Evolutionary conservation across 192 early-diverging fungal genomes (phyloP).

Genomic region (Coemansia sp.): DNA sequence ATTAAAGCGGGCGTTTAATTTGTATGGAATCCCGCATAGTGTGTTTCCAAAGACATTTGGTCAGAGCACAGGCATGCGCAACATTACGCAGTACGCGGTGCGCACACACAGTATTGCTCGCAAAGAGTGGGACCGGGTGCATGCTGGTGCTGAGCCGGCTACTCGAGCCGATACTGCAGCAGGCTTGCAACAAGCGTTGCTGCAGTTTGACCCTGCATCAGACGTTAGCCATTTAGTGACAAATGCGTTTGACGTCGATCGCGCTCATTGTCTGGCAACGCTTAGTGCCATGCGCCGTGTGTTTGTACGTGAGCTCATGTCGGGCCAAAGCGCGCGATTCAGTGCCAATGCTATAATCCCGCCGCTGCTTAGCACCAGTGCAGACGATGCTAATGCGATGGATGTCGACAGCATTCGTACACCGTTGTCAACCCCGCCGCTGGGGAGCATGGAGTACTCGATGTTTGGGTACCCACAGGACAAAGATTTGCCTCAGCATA

Average conservation of each 20-base stretch:
- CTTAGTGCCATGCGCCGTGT: constrained; percentile 58
- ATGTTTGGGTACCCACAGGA: constrained; percentile 19
- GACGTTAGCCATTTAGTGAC: constrained; percentile 45
- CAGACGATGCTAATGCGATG: constrained; percentile 12
- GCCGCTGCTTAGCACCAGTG: constrained; percentile 3
- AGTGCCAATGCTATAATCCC: constrained; percentile 45
- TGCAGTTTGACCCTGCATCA: constrained; percentile 25
- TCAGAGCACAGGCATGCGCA: constrained; percentile 44
- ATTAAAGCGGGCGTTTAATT: constrained; percentile 52
- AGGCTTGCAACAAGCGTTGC: constrained; percentile 33
- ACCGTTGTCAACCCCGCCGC: constrained; percentile 28
- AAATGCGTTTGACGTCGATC: constrained; percentile 69
- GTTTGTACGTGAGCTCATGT: constrained; percentile 59
- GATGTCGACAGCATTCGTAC: constrained; percentile 13
- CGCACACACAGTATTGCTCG: constrained; percentile 27
- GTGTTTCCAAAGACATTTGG: constrained; percentile 53
- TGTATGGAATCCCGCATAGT: constrained; percentile 41
- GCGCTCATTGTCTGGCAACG: constrained; percentile 56
- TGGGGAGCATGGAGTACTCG: constrained; percentile 52
- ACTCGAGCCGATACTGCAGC: constrained; percentile 7
- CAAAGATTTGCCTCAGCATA: background rate
- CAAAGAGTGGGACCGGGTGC: constrained; percentile 53
- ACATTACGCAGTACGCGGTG: constrained; percentile 34
- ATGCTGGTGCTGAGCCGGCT: constrained; percentile 2
- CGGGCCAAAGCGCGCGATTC: constrained; percentile 28